phyloP scores from a whole-genome alignment of 2,329 filamentous ascomycete genomes.

The Ophidiomyces ophidiicola region DNA sequence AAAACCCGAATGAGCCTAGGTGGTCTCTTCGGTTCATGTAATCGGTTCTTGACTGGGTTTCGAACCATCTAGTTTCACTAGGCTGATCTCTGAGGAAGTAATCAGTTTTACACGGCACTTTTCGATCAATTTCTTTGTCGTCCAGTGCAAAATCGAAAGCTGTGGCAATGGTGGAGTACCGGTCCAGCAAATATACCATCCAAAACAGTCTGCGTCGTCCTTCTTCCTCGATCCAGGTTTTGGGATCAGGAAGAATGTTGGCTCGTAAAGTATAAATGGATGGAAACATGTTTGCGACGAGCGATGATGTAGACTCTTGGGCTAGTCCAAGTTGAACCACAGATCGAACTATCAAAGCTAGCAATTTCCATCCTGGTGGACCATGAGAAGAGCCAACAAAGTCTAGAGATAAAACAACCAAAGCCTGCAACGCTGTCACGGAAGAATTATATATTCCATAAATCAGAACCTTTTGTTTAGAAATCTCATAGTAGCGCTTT shows the following conservation, averaged over 20 bases:
- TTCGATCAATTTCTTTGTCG: constrained; percentile 79
- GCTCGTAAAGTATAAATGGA: constrained; percentile 84
- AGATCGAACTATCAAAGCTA: constrained; percentile 76
- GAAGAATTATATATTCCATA: constrained; percentile 85
- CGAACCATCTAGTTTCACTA: constrained; percentile 75
- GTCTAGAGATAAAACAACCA: constrained; percentile 77
- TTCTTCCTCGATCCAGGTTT: constrained; percentile 82
- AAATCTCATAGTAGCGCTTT: constrained; percentile 62
- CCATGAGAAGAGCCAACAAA: constrained; percentile 79
- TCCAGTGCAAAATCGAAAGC: constrained; percentile 85
- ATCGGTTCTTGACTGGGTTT: constrained; percentile 43
- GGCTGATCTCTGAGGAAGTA: constrained; percentile 71
- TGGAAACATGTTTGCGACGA: constrained; percentile 63
- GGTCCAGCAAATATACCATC: constrained; percentile 85
- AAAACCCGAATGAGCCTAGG: constrained; percentile 76
- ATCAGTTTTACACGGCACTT: constrained; percentile 75
- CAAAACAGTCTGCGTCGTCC: constrained; percentile 74
- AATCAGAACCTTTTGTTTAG: constrained; percentile 74
- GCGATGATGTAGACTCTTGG: constrained; percentile 67
- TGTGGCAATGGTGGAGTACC: constrained; percentile 81
- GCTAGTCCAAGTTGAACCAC: constrained; percentile 79
- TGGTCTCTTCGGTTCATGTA: constrained; percentile 64
- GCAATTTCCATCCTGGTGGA: constrained; percentile 81
- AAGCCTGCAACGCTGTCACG: constrained; percentile 72
- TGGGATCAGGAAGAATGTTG: constrained; percentile 70